These are phyloP conservation scores for Talaromyces marneffei DNA, from an alignment of 2,329 filamentous ascomycete genomes.

Conservation along the genomic window DNA sequence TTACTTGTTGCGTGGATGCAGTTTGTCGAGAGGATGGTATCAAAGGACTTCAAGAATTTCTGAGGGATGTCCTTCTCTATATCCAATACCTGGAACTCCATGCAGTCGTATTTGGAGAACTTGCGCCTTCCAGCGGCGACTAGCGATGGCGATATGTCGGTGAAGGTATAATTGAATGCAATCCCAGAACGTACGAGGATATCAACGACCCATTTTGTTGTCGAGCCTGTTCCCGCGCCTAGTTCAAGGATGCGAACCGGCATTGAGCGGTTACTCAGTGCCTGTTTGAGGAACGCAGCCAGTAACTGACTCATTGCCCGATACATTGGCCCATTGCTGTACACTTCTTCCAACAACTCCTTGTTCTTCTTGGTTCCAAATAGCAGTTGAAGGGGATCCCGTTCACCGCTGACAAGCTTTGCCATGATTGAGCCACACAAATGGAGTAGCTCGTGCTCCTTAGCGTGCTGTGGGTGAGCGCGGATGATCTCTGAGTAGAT, in stretches of 20 bases:
- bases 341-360: slow-evolving; percentile 31
- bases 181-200: background rate
- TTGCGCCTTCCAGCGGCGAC: background rate
- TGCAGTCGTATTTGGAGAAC: background rate
- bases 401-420: slow-evolving; percentile 25
- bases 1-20: background rate
- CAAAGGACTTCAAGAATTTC: background rate
- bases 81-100: background rate
- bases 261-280: background rate
- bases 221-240: slow-evolving; percentile 1
- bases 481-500: background rate
- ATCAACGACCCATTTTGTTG: background rate
- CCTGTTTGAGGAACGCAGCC: background rate
- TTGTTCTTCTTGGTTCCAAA: slow-evolving; percentile 26
- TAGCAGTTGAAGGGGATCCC: slow-evolving; percentile 32
- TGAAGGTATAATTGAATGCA: slow-evolving; percentile 1
- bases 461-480: slow-evolving; percentile 19
- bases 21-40: background rate
- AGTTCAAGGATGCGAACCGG: slow-evolving; percentile 1
- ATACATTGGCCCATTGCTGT: slow-evolving; percentile 21
- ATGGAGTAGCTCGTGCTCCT: slow-evolving; percentile 26
- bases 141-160: background rate
- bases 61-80: background rate
- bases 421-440: slow-evolving; percentile 30
- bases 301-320: background rate